Conservation (phyloP, 164 flowering plant genomes). For the Magnolia kwangsiensis region DNA sequence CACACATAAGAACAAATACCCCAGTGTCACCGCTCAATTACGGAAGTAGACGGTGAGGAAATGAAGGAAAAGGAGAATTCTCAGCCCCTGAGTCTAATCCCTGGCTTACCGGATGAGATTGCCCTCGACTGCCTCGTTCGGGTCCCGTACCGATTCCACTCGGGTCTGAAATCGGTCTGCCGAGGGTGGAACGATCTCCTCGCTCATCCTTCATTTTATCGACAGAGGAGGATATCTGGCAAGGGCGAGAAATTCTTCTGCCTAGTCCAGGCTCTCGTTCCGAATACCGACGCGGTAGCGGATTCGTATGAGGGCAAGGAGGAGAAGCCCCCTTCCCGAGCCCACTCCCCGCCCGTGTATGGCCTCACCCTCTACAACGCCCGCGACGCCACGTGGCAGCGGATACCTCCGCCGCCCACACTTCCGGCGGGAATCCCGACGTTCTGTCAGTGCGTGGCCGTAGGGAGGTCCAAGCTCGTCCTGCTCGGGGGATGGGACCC, state of each 20-base stretch:
- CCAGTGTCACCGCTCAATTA: background rate
- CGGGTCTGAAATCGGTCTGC: conserved; percentile 23
- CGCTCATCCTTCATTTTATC: conserved; percentile 9
- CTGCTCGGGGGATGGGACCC: conserved; percentile 39
- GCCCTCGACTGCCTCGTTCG: conserved; percentile 29
- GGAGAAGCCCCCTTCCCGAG: background rate
- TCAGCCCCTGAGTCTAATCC: conserved; percentile 12
- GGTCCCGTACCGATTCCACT: conserved; percentile 21
- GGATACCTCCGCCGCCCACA: background rate
- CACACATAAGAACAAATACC: background rate
- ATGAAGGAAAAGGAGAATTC: background rate
- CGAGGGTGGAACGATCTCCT: conserved; percentile 22
- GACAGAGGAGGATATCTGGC: conserved; percentile 10
- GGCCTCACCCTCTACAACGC: conserved; percentile 24
- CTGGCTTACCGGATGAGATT: conserved; percentile 29
- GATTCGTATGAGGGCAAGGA: background rate
- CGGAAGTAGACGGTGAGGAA: background rate
- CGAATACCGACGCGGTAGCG: background rate
- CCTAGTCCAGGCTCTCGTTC: conserved; percentile 31
- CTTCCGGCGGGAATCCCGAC: conserved; percentile 18
- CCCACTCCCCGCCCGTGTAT: conserved; percentile 13
- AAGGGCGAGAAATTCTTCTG: conserved; percentile 24
- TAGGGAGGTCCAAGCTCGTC: conserved; percentile 19
- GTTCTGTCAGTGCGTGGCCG: conserved; percentile 29
- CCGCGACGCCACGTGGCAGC: conserved; percentile 12